These are phyloP conservation scores for Schwanniomyces polymorphus DNA, from an alignment of 805 yeast species.

Conservation along the genomic window DNA sequence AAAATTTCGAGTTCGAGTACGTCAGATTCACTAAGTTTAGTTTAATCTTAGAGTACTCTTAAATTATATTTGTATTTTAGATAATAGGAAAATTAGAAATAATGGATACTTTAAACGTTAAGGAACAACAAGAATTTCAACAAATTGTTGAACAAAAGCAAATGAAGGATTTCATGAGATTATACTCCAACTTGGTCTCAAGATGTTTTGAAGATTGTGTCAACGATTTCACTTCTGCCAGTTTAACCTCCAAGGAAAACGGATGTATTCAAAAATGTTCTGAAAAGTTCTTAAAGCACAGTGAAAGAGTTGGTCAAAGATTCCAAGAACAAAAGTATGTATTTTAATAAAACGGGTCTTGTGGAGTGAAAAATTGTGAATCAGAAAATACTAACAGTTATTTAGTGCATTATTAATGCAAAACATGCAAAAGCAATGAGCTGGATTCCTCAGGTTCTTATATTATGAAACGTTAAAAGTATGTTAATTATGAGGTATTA, in stretches of 20 bases:
- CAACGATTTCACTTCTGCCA: constrained; percentile 93
- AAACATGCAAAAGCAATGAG: constrained; percentile 45
- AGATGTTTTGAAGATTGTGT: constrained; percentile 98
- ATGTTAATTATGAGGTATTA: neutral
- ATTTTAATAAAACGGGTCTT: neutral
- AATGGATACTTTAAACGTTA: constrained; percentile 93
- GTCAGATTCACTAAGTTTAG: neutral
- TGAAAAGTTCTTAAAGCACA: constrained; percentile 95
- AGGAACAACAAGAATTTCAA: constrained; percentile 96
- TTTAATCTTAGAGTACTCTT: neutral
- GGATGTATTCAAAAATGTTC: constrained; percentile 88
- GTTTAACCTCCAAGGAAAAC: constrained; percentile 81
- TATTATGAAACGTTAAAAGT: neutral
- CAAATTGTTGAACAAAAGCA: constrained; percentile 95
- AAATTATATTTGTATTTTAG: neutral
- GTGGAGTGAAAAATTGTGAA: neutral
- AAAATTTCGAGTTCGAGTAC: constrained; percentile 8
- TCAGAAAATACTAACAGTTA: constrained; percentile 22
- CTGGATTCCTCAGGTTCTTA: neutral
- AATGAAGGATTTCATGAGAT: constrained; percentile 98
- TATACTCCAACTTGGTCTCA: constrained; percentile 91
- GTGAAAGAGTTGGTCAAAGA: constrained; percentile 97
- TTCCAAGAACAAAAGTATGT: constrained; percentile 93
- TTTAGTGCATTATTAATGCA: constrained; percentile 65
- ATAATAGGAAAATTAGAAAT: constrained; percentile 13